These are phyloP conservation scores for Myochromella boudieri DNA, from an alignment of 768 basidiomycete genomes.

Conservation along the genomic window DNA sequence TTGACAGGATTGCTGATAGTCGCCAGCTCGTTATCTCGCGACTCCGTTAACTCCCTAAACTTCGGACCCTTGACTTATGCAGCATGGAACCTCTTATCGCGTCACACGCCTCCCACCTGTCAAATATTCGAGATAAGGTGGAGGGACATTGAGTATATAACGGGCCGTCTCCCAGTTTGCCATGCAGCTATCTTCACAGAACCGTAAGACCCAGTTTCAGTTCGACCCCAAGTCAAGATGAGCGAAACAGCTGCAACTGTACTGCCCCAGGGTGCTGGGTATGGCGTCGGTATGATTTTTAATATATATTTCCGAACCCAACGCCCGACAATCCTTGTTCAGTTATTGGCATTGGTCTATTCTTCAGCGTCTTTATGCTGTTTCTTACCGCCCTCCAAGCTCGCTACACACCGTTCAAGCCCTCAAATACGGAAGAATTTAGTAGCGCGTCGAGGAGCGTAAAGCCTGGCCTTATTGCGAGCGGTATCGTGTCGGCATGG, in stretches of 20 bases:
- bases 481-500: slow-evolving; percentile 93
- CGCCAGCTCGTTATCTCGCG: too few relatives aligned
- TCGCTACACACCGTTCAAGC: slow-evolving; percentile 81
- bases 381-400: slow-evolving; percentile 76
- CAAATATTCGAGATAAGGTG: too few relatives aligned
- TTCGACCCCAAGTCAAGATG: too few relatives aligned
- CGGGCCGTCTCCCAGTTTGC: too few relatives aligned
- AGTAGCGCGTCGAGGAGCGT: slow-evolving; percentile 79
- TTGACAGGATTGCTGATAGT: too few relatives aligned
- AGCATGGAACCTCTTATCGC: too few relatives aligned
- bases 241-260: slow-evolving; percentile 5
- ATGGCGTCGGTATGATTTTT: slow-evolving; percentile 22
- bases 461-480: slow-evolving; percentile 89
- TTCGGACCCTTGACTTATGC: too few relatives aligned
- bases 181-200: too few relatives aligned
- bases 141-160: too few relatives aligned
- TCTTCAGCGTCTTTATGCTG: slow-evolving; percentile 84
- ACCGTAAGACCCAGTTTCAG: too few relatives aligned
- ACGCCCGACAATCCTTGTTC: slow-evolving; percentile 1
- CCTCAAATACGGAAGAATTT: slow-evolving; percentile 80
- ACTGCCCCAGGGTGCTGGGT: slow-evolving; percentile 18
- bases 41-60: too few relatives aligned
- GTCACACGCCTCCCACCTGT: too few relatives aligned
- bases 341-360: slow-evolving; percentile 78
- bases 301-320: not conserved